Evolutionary conservation across 2,329 filamentous ascomycete genomes (phyloP), one percentile per base, ranked within the genome.

Genomic region (Diaporthe destruens): DNA sequence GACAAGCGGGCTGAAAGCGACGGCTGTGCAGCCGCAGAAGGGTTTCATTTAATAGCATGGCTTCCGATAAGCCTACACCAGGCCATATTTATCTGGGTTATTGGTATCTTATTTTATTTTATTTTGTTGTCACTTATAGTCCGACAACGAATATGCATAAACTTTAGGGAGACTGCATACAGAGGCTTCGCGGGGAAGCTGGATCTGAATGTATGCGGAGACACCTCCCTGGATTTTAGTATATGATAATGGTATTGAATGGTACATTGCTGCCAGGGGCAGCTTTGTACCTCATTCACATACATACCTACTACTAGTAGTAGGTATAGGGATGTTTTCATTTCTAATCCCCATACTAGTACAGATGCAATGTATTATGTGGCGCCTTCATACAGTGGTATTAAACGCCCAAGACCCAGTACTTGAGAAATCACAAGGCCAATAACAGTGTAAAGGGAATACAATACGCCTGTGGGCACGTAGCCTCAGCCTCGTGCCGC

Each of bases 1-100:
- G 34, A 32, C 32, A 1, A 36, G 57, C 14, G 25, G 32, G 16
- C 23, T 53, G 23, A 23, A 47, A 23, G 36, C 55, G 14, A 6
- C 47, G 11, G 36, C 34, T 23, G 55, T 56, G 36, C 55, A 61
- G 29, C 32, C 32, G 20, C 55, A 70, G 47, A 44, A 65, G n/a
- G 61, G 16, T 8, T 66, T 66, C 5, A 66, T 66, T 12, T 66
- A 66, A 66, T 49, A 25, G 36, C 23, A 0, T 25, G 12, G 36
- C 29, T 32, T 25, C 18, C 9, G 29, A 23, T 3, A 32, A 44
- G 23, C 12, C 23, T 61, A 20, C 18, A 32, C 34, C 16, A 32
- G 39, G 12, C 12, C 16, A 32, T n/a, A 14, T 18, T 18, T 61
- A 7, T 9, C 25, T 4, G 16, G 18, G 8, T 3, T n/a, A 12